Base-by-base conservation (phyloP, 1,284 basidiomycete species). In the Pseudomicrostroma phylloplanum region DNA sequence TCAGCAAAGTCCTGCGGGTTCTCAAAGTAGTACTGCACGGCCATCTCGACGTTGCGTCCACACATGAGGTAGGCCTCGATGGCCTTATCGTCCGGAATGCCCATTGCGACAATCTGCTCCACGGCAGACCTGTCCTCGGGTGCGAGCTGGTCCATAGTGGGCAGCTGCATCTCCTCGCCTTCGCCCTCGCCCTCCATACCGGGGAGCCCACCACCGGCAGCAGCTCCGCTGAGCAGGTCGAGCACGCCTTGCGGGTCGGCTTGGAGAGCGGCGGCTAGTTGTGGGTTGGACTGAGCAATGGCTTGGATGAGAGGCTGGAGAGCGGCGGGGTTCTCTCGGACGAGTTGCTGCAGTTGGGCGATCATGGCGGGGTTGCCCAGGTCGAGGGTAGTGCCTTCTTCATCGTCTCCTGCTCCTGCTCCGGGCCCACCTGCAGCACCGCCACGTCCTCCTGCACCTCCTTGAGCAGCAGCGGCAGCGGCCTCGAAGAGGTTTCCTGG, bases 401-500 rank as follows among this genome's bases (percentile, higher is more conserved):
- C 59, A 3, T 66, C 72, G 60, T 78, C 74, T 55, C 72, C 73
- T 57, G 68, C 71, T 48, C 73, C 73, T 15, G 57, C 55, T 13
- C 67, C 65, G 17, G 58, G 63, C 15, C 59, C 60, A 17, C 15
- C 17, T 13, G 25, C 21, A 36, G 55, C 68, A 30, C 62, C 63
- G 2, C 56, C 65, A 12, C 68, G 72, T 26, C 48, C 51, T 4
- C 54, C 64, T 54, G 58, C 64, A 4, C 67, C 70, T 1, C 76
- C 40, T 25, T 67, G 67, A 26, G 72, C 66, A 8, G 69, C 69
- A 40, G 78, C 76, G 1, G 80, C 80, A 2, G 80, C 80, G 6
- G 77, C 78, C 62, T 81, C 80, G 59, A 81, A 81, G 43, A 80
- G 69, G 69, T 80, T 81, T 39, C 79, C 78, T 0, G 73, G 67